phyloP scores from a whole-genome alignment of 2,329 filamentous ascomycete species.

The Coniochaeta hoffmannii region DNA sequence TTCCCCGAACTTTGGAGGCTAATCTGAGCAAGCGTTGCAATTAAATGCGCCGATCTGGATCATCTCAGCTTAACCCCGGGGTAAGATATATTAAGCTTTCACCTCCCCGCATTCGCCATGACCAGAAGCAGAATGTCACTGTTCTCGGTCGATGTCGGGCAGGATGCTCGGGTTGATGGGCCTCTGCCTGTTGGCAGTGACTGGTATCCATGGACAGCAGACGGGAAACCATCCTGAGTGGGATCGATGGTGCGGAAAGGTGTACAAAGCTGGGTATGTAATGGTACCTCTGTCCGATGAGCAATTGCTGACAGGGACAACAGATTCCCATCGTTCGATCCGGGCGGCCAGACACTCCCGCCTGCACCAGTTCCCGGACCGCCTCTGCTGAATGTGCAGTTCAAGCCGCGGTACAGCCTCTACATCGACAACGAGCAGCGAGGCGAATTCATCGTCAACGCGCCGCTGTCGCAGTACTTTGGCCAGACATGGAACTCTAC shows the following conservation, averaged over 20 bases:
- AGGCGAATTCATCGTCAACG: slow-evolving; percentile 36
- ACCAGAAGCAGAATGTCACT: background rate
- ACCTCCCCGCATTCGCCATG: background rate
- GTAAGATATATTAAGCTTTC: background rate
- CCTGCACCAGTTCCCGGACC: slow-evolving; percentile 21
- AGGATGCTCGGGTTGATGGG: background rate
- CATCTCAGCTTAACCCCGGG: background rate
- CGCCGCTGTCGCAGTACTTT: slow-evolving; percentile 31
- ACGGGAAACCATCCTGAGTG: slow-evolving; percentile 34
- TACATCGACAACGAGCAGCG: slow-evolving; percentile 33
- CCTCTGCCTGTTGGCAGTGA: background rate
- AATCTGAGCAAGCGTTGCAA: background rate
- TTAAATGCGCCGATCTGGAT: background rate
- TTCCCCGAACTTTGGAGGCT: background rate
- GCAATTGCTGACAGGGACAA: background rate
- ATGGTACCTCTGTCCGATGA: no score
- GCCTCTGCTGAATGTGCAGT: slow-evolving; percentile 33
- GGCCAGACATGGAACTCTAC: slow-evolving; percentile 26
- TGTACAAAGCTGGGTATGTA: slow-evolving; percentile 31
- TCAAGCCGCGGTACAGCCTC: slow-evolving; percentile 37
- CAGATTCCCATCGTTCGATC: slow-evolving; percentile 33
- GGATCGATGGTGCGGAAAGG: slow-evolving; percentile 41
- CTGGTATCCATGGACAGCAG: slow-evolving; percentile 15
- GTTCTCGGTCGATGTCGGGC: background rate
- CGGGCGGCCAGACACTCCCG: slow-evolving; percentile 33